phyloP scores from a whole-genome alignment of 2,329 filamentous ascomycete species.

The Alternaria arbusti region DNA sequence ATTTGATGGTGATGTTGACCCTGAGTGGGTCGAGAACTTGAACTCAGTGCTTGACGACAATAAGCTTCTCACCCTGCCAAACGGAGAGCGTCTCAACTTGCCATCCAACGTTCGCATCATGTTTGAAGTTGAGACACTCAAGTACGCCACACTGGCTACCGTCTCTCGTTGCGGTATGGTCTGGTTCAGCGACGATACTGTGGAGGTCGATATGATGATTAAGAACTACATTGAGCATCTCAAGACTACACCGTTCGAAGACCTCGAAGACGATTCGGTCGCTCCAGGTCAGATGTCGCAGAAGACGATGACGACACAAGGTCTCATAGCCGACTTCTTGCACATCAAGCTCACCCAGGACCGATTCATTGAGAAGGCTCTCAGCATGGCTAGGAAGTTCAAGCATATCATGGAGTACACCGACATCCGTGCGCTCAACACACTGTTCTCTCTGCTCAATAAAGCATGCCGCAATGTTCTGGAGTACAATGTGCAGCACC shows the following conservation, averaged over 20 bases:
- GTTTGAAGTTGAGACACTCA: conserved; percentile 98
- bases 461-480: conserved; percentile 91
- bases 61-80: conserved; percentile 94
- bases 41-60: conserved; percentile 99
- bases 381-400: conserved; percentile 77
- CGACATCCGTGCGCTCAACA: conserved; percentile 85
- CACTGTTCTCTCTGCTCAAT: conserved; percentile 92
- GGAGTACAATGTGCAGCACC: conserved; percentile 93
- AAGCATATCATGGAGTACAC: conserved; percentile 99
- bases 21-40: conserved; percentile 99
- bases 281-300: conserved; percentile 58
- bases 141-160: conserved; percentile 97
- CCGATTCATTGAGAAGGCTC: conserved; percentile 77
- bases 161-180: conserved; percentile 99
- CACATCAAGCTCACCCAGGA: conserved; percentile 77
- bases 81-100: conserved; percentile 95
- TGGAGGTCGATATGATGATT: conserved; percentile 91
- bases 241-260: conserved; percentile 84
- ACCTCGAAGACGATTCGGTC: conserved; percentile 89
- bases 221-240: conserved; percentile 87
- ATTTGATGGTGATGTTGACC: conserved; percentile 98
- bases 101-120: conserved; percentile 97
- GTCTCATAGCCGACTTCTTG: conserved; percentile 79
- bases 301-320: conserved; percentile 80
- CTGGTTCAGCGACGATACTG: conserved; percentile 99